Conservation (phyloP, 1,139 yeast genomes). For the Wickerhamomyces sp. region DNA sequence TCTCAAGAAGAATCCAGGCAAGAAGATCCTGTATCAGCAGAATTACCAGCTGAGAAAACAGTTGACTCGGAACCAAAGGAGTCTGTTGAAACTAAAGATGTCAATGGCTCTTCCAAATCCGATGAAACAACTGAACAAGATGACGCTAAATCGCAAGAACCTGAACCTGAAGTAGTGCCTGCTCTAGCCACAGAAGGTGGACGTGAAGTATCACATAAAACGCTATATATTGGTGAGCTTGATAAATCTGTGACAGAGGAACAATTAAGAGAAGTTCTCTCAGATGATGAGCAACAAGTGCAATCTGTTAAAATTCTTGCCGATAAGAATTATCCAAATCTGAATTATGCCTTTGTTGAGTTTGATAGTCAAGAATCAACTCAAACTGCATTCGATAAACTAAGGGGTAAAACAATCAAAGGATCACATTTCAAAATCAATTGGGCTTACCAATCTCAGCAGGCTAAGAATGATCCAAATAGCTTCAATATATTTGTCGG, state of each 20-base stretch:
- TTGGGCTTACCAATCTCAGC: slow-evolving; percentile 82
- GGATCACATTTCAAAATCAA: slow-evolving; percentile 59
- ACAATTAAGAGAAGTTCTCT: slow-evolving; percentile 54
- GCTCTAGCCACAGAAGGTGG: slow-evolving; percentile 81
- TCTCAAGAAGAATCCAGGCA: slow-evolving; percentile 6
- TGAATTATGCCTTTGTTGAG: slow-evolving; percentile 83
- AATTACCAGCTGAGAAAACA: neutral
- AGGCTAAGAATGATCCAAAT: slow-evolving; percentile 45
- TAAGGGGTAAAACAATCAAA: slow-evolving; percentile 53
- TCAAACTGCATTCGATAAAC: slow-evolving; percentile 52
- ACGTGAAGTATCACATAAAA: slow-evolving; percentile 67
- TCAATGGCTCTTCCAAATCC: slow-evolving; percentile 1
- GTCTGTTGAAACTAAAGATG: slow-evolving; percentile 3
- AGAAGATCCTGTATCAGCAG: slow-evolving; percentile 4
- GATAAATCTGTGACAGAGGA: slow-evolving; percentile 65
- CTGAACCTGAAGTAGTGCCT: slow-evolving; percentile 34
- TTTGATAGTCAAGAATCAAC: slow-evolving; percentile 59
- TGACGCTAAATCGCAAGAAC: slow-evolving; percentile 3
- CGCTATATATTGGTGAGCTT: slow-evolving; percentile 74
- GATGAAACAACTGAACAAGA: neutral
- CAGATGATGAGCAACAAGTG: slow-evolving; percentile 54
- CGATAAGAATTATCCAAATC: slow-evolving; percentile 71
- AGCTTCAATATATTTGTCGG: slow-evolving; percentile 81
- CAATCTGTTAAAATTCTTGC: slow-evolving; percentile 63
- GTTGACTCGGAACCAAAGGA: neutral